A percentile compares a stretch with the other conserved stretches of the same genome.
Conservation (phyloP, 2,329 filamentous ascomycete genomes). For the Coniochaeta sp. region DNA sequence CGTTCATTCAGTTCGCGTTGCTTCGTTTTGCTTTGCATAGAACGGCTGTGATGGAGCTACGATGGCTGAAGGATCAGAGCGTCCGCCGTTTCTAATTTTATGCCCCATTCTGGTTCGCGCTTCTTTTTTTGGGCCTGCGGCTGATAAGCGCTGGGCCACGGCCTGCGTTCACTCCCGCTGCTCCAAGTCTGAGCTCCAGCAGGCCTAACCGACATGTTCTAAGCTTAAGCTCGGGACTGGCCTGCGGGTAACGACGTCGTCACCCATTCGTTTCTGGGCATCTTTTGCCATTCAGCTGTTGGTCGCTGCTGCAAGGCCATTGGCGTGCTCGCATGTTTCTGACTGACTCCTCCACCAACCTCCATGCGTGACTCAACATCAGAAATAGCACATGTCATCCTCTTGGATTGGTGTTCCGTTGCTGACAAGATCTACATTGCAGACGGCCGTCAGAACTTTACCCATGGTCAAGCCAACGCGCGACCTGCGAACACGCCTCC, state of each 20-base stretch:
- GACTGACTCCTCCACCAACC: not conserved
- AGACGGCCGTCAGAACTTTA: slow-evolving; percentile 63
- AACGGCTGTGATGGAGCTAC: not conserved
- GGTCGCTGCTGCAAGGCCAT: not conserved
- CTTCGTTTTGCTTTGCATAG: slow-evolving; percentile 8
- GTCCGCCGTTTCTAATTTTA: slow-evolving; percentile 4
- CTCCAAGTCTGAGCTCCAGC: not conserved
- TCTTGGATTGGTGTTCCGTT: not conserved
- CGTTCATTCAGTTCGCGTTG: slow-evolving; percentile 7
- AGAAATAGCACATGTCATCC: not conserved
- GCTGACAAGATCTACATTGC: slow-evolving; percentile 14
- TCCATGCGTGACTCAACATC: not conserved
- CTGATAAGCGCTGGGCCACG: not conserved
- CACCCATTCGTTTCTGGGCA: not conserved
- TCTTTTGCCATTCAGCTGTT: not conserved
- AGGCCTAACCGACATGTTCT: not conserved
- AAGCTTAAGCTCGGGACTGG: not conserved
- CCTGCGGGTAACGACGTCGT: not conserved
- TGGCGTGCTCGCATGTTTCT: not conserved
- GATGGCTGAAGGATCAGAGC: not conserved
- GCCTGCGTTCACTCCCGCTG: not conserved
- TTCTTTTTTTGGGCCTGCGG: slow-evolving; percentile 4
- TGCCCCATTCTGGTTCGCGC: not conserved
- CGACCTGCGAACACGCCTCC: slow-evolving; percentile 74
- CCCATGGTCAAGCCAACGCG: slow-evolving; percentile 67